Conservation (phyloP, 2,329 filamentous ascomycete genomes). For the Trichoderma atroviride region DNA sequence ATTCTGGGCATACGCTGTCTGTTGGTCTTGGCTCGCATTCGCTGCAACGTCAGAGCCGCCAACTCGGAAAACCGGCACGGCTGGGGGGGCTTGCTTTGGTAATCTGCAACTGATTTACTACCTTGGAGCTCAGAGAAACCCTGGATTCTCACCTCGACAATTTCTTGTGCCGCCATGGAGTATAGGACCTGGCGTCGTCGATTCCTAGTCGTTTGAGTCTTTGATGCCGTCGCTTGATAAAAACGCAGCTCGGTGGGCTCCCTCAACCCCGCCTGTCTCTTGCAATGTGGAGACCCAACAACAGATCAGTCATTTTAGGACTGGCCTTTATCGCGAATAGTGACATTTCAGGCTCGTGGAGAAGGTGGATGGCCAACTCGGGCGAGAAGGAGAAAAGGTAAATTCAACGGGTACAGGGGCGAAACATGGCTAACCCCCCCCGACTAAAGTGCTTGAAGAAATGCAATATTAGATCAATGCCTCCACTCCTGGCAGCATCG, state of each 20-base stretch:
- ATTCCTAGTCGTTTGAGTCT: neutral
- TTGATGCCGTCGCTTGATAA: slow-evolving; percentile 11
- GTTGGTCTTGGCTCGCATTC: slow-evolving; percentile 17
- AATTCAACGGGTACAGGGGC: slow-evolving; percentile 15
- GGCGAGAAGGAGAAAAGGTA: slow-evolving; percentile 4
- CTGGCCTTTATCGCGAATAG: neutral
- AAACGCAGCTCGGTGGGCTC: neutral
- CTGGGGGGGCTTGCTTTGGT: slow-evolving; percentile 3
- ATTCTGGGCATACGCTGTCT: slow-evolving; percentile 10
- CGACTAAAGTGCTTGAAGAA: neutral
- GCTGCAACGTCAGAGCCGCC: slow-evolving; percentile 15
- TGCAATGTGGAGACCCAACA: slow-evolving; percentile 2
- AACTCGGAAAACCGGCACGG: slow-evolving; percentile 21
- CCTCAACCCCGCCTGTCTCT: slow-evolving; percentile 14
- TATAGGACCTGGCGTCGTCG: neutral
- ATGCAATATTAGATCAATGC: neutral
- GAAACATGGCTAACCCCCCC: slow-evolving; percentile 2
- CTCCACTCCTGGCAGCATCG: slow-evolving; percentile 7
- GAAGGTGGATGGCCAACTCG: slow-evolving; percentile 3
- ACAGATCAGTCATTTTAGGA: neutral
- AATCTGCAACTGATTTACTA: neutral
- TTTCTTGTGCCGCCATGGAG: neutral
- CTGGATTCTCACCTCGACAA: neutral
- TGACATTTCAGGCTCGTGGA: neutral
- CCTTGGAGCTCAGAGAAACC: neutral